Evolutionary conservation across 2,329 filamentous ascomycete species (phyloP).

Genomic region (Purpureocillium lavendulum): DNA sequence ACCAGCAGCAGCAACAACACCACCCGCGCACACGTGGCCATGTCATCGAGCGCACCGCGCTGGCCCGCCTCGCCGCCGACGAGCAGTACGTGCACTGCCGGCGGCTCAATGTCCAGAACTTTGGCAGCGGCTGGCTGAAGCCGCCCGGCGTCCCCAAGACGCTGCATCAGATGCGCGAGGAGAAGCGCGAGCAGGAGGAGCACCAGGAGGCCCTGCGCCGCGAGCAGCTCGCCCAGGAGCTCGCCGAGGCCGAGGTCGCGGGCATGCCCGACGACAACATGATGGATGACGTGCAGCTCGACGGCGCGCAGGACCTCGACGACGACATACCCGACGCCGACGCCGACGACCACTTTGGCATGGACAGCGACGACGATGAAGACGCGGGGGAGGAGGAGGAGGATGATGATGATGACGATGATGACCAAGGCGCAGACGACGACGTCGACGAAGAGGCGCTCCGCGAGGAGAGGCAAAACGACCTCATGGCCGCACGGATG

Average conservation of each 20-base stretch:
- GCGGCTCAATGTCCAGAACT: slow-evolving; percentile 74
- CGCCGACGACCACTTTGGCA: slow-evolving; percentile 42
- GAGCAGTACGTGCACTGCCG: slow-evolving; percentile 70
- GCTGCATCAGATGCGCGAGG: slow-evolving; percentile 81
- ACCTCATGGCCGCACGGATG: slow-evolving; percentile 41
- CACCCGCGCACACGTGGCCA: slow-evolving; percentile 32
- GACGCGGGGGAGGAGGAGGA: slow-evolving; percentile 13
- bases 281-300: slow-evolving; percentile 49
- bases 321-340: slow-evolving; percentile 64
- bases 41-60: slow-evolving; percentile 47
- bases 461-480: slow-evolving; percentile 36
- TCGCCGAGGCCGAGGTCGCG: slow-evolving; percentile 55
- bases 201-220: slow-evolving; percentile 65
- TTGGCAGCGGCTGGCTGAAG: slow-evolving; percentile 83
- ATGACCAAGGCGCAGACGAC: slow-evolving; percentile 29
- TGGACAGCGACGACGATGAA: slow-evolving; percentile 34
- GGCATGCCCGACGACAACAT: slow-evolving; percentile 32
- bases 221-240: slow-evolving; percentile 63
- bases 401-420: slow-evolving; percentile 26
- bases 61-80: slow-evolving; percentile 65
- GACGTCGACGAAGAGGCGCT: slow-evolving; percentile 29
- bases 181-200: slow-evolving; percentile 81
- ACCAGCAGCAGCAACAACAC: slow-evolving; percentile 7
- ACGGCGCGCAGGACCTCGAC: slow-evolving; percentile 54
- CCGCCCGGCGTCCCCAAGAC: slow-evolving; percentile 86